Evolutionary conservation across 2,329 filamentous ascomycete species (phyloP), one percentile per base, ranked within the genome.

Genomic region (Fusarium temperatum): DNA sequence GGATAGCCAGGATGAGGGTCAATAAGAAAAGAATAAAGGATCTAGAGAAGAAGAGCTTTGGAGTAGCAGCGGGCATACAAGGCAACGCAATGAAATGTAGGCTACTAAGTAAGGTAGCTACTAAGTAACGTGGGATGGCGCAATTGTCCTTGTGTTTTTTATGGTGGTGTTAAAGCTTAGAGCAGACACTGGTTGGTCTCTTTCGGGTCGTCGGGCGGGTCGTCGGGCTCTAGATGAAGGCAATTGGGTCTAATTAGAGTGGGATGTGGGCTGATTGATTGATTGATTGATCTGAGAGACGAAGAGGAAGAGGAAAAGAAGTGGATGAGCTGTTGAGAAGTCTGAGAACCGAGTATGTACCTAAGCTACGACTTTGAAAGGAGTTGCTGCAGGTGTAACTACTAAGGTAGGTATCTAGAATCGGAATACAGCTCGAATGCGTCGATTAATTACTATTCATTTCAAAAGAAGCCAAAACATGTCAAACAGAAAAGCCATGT

Each of bases 1-100:
- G 60, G 66, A 80, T 68, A 73, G 80, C 78, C 75, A 81, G 69
- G 67, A 63, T 68, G 74, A 81, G 57, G 56, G 77, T 32, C 51
- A 80, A 62, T 58, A 79, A 45, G n/a, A 74, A 70, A 45, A 74
- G 36, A 60, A 72, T 35, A 54, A 74, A 60, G 36, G 63, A 64
- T 63, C 42, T 67, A 39, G 57, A 50, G 41, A 48, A 56, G 47
- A 53, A 62, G 32, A 54, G 30, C 48, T 70, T 67, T 38, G 57
- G 59, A 62, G 28, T 63, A 54, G 53, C 44, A 62, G 68, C 50
- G 70, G 63, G 59, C 66, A 74, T 75, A 38, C 69, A 64, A 47
- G 54, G 47, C 57, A 38, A 74, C 71, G n/a, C 57, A 38, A 71
- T 70, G 39, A 66, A 63, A 60, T 30, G 57, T 48, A 38, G 53